Conservation (phyloP, 768 basidiomycete species). For the Melanogaster broomeanus region DNA sequence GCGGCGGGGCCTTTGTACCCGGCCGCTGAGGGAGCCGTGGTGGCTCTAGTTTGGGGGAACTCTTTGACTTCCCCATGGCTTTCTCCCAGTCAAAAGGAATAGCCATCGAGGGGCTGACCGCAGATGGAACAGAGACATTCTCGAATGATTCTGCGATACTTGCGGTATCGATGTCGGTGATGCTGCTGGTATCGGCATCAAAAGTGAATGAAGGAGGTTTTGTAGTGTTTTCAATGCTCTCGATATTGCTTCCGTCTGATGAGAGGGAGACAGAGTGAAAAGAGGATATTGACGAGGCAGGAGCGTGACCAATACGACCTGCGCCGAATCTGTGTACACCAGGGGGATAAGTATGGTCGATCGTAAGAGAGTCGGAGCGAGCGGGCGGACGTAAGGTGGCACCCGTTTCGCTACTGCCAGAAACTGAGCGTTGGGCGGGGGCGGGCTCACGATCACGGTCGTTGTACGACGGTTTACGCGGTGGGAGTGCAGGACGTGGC, state of each 20-base stretch:
- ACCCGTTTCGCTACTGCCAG: constrained; percentile 14
- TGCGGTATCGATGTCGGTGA: constrained; percentile 47
- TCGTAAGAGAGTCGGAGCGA: constrained; percentile 49
- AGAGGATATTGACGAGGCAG: constrained; percentile 75
- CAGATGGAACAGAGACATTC: constrained; percentile 56
- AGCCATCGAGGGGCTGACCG: constrained; percentile 53
- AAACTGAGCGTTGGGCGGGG: constrained; percentile 28
- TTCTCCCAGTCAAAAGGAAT: constrained; percentile 54
- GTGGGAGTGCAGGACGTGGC: constrained; percentile 60
- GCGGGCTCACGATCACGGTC: constrained; percentile 48
- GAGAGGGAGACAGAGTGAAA: constrained; percentile 85
- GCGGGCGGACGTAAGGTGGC: constrained; percentile 31
- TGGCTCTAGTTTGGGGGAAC: constrained; percentile 32
- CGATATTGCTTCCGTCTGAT: constrained; percentile 48
- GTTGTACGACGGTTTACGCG: constrained; percentile 59
- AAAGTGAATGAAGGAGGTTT: constrained; percentile 49
- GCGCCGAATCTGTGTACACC: constrained; percentile 37
- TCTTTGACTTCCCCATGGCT: constrained; percentile 37
- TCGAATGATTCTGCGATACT: constrained; percentile 77
- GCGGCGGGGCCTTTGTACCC: constrained; percentile 13
- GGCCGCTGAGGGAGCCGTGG: constrained; percentile 54
- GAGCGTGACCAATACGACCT: constrained; percentile 47
- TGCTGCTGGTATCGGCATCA: constrained; percentile 38
- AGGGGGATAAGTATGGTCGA: constrained; percentile 61
- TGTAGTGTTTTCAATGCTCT: constrained; percentile 17